A percentile compares a stretch with the other conserved stretches of the same genome.
phyloP scores from a whole-genome alignment of 2,329 filamentous ascomycete species.

The Penicillium italicum region DNA sequence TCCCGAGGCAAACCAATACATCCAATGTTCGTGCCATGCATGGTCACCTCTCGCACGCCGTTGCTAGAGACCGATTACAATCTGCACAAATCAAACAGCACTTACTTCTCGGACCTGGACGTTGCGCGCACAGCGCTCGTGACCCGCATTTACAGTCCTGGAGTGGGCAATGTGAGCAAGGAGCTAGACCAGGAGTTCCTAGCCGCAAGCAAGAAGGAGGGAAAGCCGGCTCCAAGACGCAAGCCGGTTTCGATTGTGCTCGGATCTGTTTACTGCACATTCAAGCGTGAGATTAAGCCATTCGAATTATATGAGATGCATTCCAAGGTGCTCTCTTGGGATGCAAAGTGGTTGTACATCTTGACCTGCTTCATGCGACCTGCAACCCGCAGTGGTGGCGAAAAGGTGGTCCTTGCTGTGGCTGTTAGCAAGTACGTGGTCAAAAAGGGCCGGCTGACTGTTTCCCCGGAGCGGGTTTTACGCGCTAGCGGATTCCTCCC shows the following conservation, averaged over 20 bases:
- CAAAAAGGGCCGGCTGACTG: slow-evolving; percentile 76
- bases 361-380: slow-evolving; percentile 67
- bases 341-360: slow-evolving; percentile 77
- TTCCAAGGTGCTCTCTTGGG: slow-evolving; percentile 68
- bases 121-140: slow-evolving; percentile 77
- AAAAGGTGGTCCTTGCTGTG: slow-evolving; percentile 66
- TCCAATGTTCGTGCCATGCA: slow-evolving; percentile 69
- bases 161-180: slow-evolving; percentile 51
- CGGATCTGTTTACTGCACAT: slow-evolving; percentile 69
- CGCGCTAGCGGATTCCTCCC: slow-evolving; percentile 71
- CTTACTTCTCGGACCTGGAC: slow-evolving; percentile 85
- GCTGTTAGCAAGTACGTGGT: slow-evolving; percentile 77
- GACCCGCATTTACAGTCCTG: slow-evolving; percentile 61
- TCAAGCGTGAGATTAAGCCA: slow-evolving; percentile 68
- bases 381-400: slow-evolving; percentile 43
- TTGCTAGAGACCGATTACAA: slow-evolving; percentile 83
- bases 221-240: slow-evolving; percentile 48
- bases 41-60: slow-evolving; percentile 63
- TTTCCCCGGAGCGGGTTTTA: slow-evolving; percentile 75
- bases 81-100: slow-evolving; percentile 76
- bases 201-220: slow-evolving; percentile 49
- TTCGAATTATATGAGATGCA: slow-evolving; percentile 71
- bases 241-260: slow-evolving; percentile 61
- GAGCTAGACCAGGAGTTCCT: slow-evolving; percentile 53
- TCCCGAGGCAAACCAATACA: slow-evolving; percentile 42